Evolutionary conservation across 495 filamentous ascomycete species (phyloP).

Genomic region (Penicillium herquei): DNA sequence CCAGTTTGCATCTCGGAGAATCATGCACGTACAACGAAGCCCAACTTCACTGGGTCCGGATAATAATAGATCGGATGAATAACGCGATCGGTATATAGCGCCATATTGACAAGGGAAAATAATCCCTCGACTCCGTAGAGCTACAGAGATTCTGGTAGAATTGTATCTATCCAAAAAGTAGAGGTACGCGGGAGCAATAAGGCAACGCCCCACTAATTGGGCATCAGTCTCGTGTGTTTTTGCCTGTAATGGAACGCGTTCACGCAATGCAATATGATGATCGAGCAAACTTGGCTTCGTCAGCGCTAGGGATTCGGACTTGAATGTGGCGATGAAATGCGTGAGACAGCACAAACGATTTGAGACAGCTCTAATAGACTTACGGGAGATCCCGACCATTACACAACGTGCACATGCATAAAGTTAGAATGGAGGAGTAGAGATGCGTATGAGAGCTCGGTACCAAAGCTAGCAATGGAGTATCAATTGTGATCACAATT

Average conservation of each 20-base stretch:
- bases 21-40: not conserved
- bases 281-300: conserved; percentile 8
- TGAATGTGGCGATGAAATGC: not conserved
- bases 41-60: not conserved
- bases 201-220: conserved; percentile 16
- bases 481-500: too few species aligned
- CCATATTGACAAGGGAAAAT: not conserved
- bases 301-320: not conserved
- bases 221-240: conserved; percentile 21
- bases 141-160: not conserved
- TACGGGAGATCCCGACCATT: not conserved
- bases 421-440: too few species aligned
- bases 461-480: too few species aligned
- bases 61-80: too few species aligned
- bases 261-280: not conserved
- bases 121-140: not conserved
- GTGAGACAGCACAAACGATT: conserved; percentile 3
- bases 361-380: conserved; percentile 2
- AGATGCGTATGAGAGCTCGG: too few species aligned
- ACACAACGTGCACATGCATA: not conserved
- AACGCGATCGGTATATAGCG: too few species aligned
- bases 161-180: not conserved
- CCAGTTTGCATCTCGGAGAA: not conserved
- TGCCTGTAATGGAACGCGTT: conserved; percentile 4
- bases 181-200: not conserved